Percentiles rank a stretch among this genome's conserved stretches.
Evolutionary conservation across 192 early-diverging fungal species (phyloP).

Genomic region (Haplosporangium gracile): DNA sequence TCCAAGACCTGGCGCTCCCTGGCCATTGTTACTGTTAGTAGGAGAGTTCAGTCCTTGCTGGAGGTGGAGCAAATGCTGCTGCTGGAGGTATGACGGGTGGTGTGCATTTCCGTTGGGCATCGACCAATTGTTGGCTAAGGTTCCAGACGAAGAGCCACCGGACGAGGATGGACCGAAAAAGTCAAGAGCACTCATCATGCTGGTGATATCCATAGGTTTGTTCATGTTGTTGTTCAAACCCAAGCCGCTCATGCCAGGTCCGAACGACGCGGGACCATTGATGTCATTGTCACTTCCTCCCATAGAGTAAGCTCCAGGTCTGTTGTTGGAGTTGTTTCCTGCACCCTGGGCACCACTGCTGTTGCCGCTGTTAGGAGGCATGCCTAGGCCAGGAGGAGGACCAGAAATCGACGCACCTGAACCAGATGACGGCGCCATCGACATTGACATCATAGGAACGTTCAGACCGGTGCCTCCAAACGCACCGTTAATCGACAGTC

Average conservation of each 20-base stretch:
- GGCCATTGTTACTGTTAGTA: conserved; percentile 9
- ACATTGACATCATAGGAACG: conserved; percentile 13
- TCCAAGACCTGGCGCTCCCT: conserved; percentile 3
- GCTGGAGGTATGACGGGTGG: background rate
- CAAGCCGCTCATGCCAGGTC: background rate
- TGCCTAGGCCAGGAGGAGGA: conserved; percentile 39
- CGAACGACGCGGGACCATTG: background rate
- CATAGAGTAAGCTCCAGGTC: background rate
- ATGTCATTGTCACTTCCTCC: background rate
- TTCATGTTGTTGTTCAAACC: conserved; percentile 9
- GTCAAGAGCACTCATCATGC: conserved; percentile 52
- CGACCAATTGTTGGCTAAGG: conserved; percentile 28
- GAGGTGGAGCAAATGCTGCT: background rate
- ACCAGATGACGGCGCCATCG: conserved; percentile 14
- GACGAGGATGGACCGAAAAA: conserved; percentile 31
- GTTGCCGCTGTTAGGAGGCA: conserved; percentile 12
- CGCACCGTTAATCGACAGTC: conserved; percentile 4
- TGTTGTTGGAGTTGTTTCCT: conserved; percentile 5
- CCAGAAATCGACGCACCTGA: conserved; percentile 15
- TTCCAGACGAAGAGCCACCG: background rate
- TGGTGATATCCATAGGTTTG: conserved; percentile 40
- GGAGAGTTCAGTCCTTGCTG: conserved; percentile 15
- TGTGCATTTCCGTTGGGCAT: conserved; percentile 12
- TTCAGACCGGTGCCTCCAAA: conserved; percentile 21
- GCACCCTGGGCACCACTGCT: background rate